phyloP scores from a whole-genome alignment of 169 alveolate species.

The Ichthyophthirius multifiliis region DNA sequence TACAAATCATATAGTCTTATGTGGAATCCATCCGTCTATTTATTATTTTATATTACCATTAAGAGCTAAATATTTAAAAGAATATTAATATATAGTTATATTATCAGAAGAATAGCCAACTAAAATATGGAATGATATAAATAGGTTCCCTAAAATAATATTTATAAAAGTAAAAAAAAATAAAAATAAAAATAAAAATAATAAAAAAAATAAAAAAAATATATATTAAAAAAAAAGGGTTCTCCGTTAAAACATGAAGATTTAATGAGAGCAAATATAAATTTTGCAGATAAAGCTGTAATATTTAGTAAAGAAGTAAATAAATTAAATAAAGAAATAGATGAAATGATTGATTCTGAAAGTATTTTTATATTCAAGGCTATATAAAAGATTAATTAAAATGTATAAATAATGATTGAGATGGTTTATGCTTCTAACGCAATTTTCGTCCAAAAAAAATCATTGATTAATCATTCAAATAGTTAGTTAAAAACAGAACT shows the following conservation, averaged over 20 bases:
- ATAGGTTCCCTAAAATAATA: constrained; percentile 69
- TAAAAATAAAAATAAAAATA: background rate
- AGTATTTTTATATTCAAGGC: constrained; percentile 83
- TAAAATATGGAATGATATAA: constrained; percentile 77
- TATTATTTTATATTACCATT: constrained; percentile 77
- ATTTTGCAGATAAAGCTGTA: constrained; percentile 85
- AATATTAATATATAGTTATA: constrained; percentile 73
- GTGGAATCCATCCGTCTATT: constrained; percentile 83
- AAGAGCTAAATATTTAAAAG: constrained; percentile 78
- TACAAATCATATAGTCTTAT: constrained; percentile 77
- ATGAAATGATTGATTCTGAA: constrained; percentile 86
- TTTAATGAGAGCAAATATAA: constrained; percentile 69
- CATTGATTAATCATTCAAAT: constrained; percentile 62
- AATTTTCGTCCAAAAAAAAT: background rate
- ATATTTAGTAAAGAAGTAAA: constrained; percentile 47
- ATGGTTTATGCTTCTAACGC: constrained; percentile 69
- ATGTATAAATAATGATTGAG: constrained; percentile 77
- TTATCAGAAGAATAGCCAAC: constrained; percentile 64
- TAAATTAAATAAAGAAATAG: constrained; percentile 47
- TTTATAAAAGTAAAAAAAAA: constrained; percentile 42
- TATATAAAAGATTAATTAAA: constrained; percentile 74
- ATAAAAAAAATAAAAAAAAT: background rate
- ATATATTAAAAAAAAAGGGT: constrained; percentile 26
- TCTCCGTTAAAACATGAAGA: constrained; percentile 69
- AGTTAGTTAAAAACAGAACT: constrained; percentile 48